Base-by-base conservation (phyloP, 345 rosid species). In the Pistacia atlantica region DNA sequence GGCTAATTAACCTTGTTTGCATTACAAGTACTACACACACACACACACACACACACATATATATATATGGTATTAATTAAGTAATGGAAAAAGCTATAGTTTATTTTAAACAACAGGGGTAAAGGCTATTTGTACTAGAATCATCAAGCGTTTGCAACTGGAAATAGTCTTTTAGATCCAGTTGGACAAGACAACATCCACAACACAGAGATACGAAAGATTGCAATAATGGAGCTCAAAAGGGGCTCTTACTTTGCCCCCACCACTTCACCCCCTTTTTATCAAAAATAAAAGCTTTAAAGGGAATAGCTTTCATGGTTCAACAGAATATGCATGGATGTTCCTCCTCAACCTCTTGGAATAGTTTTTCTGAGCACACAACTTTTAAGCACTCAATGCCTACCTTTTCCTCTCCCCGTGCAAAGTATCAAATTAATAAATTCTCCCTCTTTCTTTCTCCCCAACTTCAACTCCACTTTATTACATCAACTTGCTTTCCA, bases 221-320 rank as follows among this genome's bases (percentile, higher is more conserved):
- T 74, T 45, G 79, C 87, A 87, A 85, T 85, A 87, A 83, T 87
- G 86, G 86, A 87, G 86, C 80, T 82, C 69, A 74, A 85, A 82
- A 87, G 84, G 76, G 25, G 2, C 7, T 77, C 76, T 73, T 76
- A 78, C 83, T 78, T 80, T 75, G 78, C 82, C 76, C 81, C 88
- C 84, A 82, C 87, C 61, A 71, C 75, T 65, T 61, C 75, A 67
- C 63, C 65, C n/a, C 60, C 69, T 58, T 63, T 80, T 73, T 61
- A 75, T 61, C 69, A 79, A 83, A 80, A 76, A 42, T 60, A 71
- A 82, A 82, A 67, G 80, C 31, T 78, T 77, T 80, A 72, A 77
- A 84, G 79, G 68, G 52, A 60, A 67, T 73, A 78, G 57, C 83
- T 82, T 82, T 81, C 75, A 54, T 70, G 63, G 77, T 71, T 78